Conservation (phyloP, 2,329 filamentous ascomycete genomes). For the Ustulina deusta region DNA sequence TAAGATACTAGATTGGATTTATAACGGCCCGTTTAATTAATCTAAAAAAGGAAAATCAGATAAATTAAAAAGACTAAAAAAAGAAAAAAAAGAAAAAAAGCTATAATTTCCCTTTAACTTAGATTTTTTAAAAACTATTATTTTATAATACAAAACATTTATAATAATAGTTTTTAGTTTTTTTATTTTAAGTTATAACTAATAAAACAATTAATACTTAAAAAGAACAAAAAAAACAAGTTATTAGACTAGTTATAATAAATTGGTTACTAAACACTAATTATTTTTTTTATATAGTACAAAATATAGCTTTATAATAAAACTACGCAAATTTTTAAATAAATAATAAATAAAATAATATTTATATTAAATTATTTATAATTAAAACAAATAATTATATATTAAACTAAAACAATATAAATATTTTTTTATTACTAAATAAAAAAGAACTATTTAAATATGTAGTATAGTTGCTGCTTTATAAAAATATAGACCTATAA, state of each 20-base stretch:
- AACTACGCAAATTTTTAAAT: not conserved
- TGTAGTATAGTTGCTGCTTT: not conserved
- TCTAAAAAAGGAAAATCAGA: too few species aligned
- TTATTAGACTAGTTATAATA: conserved; percentile 4
- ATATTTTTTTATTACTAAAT: not conserved
- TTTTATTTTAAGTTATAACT: not conserved
- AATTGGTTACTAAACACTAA: not conserved
- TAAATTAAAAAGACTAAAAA: not conserved
- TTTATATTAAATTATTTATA: not conserved
- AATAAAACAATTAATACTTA: not conserved
- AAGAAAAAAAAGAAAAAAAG: too few species aligned
- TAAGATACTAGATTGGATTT: too few species aligned
- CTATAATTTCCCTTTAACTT: not conserved
- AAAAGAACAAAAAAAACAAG: not conserved
- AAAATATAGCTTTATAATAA: not conserved
- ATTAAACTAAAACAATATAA: not conserved
- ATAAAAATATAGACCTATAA: not conserved
- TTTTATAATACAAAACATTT: not conserved
- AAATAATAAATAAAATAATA: not conserved
- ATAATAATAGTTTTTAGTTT: not conserved
- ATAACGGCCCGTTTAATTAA: too few species aligned
- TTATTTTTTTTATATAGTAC: not conserved
- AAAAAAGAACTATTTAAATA: not conserved
- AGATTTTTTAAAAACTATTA: not conserved
- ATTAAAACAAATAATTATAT: not conserved